phyloP scores from a whole-genome alignment of 108 stramenopile species.

The Bacterosira constricta region DNA sequence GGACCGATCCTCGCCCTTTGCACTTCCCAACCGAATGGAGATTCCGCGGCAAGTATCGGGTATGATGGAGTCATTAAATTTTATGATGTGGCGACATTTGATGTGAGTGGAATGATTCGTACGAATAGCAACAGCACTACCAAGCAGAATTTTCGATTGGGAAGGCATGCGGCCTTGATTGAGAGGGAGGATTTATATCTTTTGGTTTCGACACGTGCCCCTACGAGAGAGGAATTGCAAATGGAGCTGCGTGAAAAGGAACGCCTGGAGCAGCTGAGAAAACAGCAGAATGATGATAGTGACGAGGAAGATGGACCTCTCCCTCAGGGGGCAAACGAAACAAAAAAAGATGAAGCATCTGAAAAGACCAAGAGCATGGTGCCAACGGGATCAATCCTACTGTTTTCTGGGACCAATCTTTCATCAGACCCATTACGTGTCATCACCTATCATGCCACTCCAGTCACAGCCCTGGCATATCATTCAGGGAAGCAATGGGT shows the following conservation, averaged over 20 bases:
- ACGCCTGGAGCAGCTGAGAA: no score
- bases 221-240: conserved; percentile 32
- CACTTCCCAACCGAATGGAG: conserved; percentile 75
- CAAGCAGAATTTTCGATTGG: conserved; percentile 24
- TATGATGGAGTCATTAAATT: conserved; percentile 85
- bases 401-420: conserved; percentile 58
- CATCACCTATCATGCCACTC: conserved; percentile 75
- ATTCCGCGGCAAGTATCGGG: conserved; percentile 79
- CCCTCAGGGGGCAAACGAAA: conserved; percentile 1
- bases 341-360: not conserved
- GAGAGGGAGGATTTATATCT: conserved; percentile 40
- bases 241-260: conserved; percentile 12
- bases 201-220: conserved; percentile 32
- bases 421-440: conserved; percentile 58
- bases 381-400: conserved; percentile 44
- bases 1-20: conserved; percentile 68
- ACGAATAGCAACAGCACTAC: not conserved
- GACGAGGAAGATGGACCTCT: conserved; percentile 35
- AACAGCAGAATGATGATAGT: conserved; percentile 12
- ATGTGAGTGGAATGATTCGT: conserved; percentile 84
- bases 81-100: conserved; percentile 95
- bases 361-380: conserved; percentile 11
- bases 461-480: conserved; percentile 83
- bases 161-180: conserved; percentile 54
- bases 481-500: conserved; percentile 61